Evolutionary conservation across 2,329 filamentous ascomycete species (phyloP), one percentile per base, ranked within the genome.

Genomic region (Diplodia corticola): DNA sequence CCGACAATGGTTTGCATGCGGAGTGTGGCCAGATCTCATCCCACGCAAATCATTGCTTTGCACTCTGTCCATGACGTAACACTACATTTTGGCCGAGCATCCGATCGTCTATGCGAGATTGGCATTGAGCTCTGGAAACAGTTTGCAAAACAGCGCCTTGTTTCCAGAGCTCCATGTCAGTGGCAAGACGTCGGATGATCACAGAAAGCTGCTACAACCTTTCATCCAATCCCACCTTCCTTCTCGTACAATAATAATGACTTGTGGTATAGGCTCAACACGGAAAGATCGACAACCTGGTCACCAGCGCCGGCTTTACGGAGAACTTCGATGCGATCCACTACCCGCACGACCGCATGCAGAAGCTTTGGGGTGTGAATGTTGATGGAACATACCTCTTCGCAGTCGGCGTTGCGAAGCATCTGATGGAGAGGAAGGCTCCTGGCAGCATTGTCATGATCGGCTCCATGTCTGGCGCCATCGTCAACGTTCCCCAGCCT

Each of bases 301-400:
- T 98, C 73, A 97, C 94, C 28, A 96, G 92, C n/a, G 94, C 94
- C 59, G 94, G 94, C 53, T 97, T 98, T 81, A 95, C 92, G 15
- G 94, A 97, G 82, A 97, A 97, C 82, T 96, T 93, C 75, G 90
- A 96, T 73, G 94, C 94, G 54, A 90, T 93, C 73, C 88, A 89
- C 71, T 98, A 98, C 80, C 93, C 93, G 0, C 88, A 93, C 71
- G 92, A 97, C 72, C 90, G 93, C 70, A 89, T 97, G 79, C 88
- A 93, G 79, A 96, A 96, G 83, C 88, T 98, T 17, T 97, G 92
- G 92, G 89, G 88, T 59, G 94, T 97, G 75, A 97, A 97, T 71
- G 93, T 98, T 1, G 92, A 91, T 73, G 94, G 94, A 24, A 96
- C 93, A 64, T 97, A 96, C 77, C 83, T 97, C 40, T 97, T 94